Base-by-base conservation (phyloP, 768 basidiomycete species). In the Mycena rebaudengoi region DNA sequence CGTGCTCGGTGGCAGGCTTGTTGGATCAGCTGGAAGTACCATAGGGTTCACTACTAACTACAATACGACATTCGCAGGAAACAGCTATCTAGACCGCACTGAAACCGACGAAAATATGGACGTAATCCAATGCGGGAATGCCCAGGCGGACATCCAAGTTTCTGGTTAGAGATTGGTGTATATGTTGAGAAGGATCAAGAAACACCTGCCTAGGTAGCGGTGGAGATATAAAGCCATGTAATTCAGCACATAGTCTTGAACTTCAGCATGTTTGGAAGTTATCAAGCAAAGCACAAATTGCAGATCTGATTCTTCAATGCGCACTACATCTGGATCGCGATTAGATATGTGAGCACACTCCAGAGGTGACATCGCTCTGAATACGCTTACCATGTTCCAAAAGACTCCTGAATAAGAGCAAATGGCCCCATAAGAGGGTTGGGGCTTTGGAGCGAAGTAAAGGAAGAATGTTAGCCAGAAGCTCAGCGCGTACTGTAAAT, bases 171-270 rank as follows among this genome's bases (percentile, higher is more conserved):
- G 35, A 37, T 37, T 37, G 18, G 35, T 10, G 11, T 37, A 37
- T 18, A 18, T 37, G n/a, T 18, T 10, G 35, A 10, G 18, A 37
- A 18, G 18, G 35, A 10, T 49, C 10, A 5, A 30, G 46, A 28
- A 35, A 50, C 16, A 39, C 48, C 4, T 43, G 20, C 48, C 29
- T 14, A 51, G 20, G 21, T 60, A 51, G 5, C n/a, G n/a, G 11
- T 41, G 39, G 21, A 60, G 39, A 10, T 37, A 18, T 12, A 30
- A 25, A 11, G 58, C 49, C 57, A 58, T 51, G 48, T 32, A 51
- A 21, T 35, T 60, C 33, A 51, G 20, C 11, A 51, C 21, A 39
- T 41, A 60, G n/a, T 60, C 48, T 25, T 60, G 58, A 28, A 60
- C 39, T 11, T 43, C 58, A 3, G 28, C 3, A 11, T 33, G 28